Percentiles rank a stretch among this genome's conserved stretches.
These are phyloP conservation scores for Candida pseudocylindracea DNA, from an alignment of 1,139 yeast species.

Conservation along the genomic window DNA sequence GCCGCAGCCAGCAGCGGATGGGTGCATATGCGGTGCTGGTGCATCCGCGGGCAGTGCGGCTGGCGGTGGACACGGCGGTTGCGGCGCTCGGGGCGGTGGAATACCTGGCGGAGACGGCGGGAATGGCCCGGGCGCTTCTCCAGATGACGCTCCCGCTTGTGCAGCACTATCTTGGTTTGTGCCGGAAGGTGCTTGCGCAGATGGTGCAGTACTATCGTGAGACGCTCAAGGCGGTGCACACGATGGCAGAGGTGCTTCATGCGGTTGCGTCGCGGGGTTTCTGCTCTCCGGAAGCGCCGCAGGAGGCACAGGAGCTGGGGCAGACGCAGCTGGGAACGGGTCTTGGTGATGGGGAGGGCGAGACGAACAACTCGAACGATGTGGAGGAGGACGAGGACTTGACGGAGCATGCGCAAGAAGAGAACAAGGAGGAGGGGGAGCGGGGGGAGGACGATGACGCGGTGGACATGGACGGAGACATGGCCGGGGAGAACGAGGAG, in stretches of 20 bases:
- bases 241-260: conserved; percentile 31
- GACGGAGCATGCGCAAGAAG: conserved; percentile 71
- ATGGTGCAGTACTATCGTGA: conserved; percentile 22
- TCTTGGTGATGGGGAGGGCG: conserved; percentile 91
- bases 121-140: conserved; percentile 19
- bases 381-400: conserved; percentile 87
- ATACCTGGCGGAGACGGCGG: conserved; percentile 13
- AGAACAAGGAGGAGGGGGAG: conserved; percentile 46
- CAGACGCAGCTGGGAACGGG: conserved; percentile 71
- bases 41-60: conserved; percentile 11
- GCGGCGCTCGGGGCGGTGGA: conserved; percentile 8
- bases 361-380: conserved; percentile 57
- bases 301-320: conserved; percentile 32
- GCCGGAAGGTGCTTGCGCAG: conserved; percentile 16
- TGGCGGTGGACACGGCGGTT: conserved; percentile 6
- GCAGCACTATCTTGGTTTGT: conserved; percentile 26
- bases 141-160: conserved; percentile 34
- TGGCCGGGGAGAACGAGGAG: conserved; percentile 86
- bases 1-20: conserved; percentile 21
- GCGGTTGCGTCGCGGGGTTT: conserved; percentile 68
- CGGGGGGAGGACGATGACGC: conserved; percentile 50
- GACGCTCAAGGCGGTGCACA: conserved; percentile 37
- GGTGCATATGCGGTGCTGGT: conserved; percentile 14
- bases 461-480: conserved; percentile 85
- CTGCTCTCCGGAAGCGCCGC: conserved; percentile 76